Conservation (phyloP, 129 eudicot genomes). For the Helianthus tuberosus region DNA sequence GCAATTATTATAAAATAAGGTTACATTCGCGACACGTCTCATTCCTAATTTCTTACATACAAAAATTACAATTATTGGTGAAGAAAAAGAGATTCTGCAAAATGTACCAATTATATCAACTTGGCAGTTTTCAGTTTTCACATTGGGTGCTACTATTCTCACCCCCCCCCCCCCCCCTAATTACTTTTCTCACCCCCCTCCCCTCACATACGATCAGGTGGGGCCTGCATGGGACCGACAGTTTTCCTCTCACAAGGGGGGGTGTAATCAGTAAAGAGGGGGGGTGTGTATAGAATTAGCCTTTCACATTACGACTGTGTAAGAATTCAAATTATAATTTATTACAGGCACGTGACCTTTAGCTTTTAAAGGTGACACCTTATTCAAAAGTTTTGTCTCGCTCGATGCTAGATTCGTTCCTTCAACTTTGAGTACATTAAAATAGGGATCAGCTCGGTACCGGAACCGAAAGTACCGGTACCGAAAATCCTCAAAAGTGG, state of each 20-base stretch:
- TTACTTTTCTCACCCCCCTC: too few relatives aligned
- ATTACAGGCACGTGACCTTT: constrained; percentile 25
- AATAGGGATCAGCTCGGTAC: too few relatives aligned
- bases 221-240: too few relatives aligned
- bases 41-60: background rate
- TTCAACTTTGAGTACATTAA: background rate
- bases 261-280: too few relatives aligned
- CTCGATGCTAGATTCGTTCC: constrained; percentile 9
- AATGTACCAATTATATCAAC: background rate
- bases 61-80: background rate
- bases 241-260: too few relatives aligned
- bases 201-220: too few relatives aligned
- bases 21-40: background rate
- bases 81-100: background rate
- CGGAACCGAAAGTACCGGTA: too few relatives aligned
- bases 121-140: constrained; percentile 26
- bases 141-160: too few relatives aligned
- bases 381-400: constrained; percentile 7
- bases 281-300: too few relatives aligned
- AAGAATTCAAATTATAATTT: background rate
- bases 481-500: too few relatives aligned
- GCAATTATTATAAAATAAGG: background rate
- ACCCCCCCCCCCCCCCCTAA: too few relatives aligned
- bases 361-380: constrained; percentile 6
- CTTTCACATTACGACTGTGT: constrained; percentile 15